Evolutionary conservation across 148 eudicot species (phyloP), one percentile per base, ranked within the genome.

Genomic region (Chenopodium berlandieri): DNA sequence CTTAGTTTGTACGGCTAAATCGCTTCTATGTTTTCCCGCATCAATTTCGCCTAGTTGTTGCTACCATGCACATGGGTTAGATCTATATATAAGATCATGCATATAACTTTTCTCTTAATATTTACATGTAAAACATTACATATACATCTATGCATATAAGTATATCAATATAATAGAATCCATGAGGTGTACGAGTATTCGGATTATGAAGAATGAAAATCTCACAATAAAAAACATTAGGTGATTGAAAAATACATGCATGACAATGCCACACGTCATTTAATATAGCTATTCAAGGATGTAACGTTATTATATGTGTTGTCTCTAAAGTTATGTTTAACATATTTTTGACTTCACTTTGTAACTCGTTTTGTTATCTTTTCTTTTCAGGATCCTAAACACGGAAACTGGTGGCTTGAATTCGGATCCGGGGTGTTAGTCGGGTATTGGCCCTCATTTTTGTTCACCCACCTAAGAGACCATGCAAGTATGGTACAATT

Each of bases 331-430:
- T 2, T 50, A 50, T 2, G 14, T 10, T 50, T 50, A 50, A 12
- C 54, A 50, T 9, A 50, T 50, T 50, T 12, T 0, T 0, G 9
- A 14, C 25, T 27, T 40, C 16, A 60, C 16, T 1, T 34, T 62
- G 6, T 13, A 79, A 71, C 13, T 2, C 4, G 6, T 80, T 25
- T 73, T 27, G 44, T 40, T 40, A 40, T 62, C 2, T 8, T 4
- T n/a, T 37, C 4, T 32, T 9, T 86, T 56, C 77, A 93, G 97
- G 98, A 94, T 79, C 98, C 97, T 1, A 94, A 92, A 79, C 98
- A 94, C 7, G 98, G 98, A 52, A 91, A 94, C 60, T 94, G 98
- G 98, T 94, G 98, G 98, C 89, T 94, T 4, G 92, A 94, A 81
- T 94, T 94, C 30, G 98, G 98, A 2, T 83, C 88, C 0, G 98